Evolutionary conservation across 2,329 filamentous ascomycete species (phyloP).

Genomic region (Leptographium wingfieldii): DNA sequence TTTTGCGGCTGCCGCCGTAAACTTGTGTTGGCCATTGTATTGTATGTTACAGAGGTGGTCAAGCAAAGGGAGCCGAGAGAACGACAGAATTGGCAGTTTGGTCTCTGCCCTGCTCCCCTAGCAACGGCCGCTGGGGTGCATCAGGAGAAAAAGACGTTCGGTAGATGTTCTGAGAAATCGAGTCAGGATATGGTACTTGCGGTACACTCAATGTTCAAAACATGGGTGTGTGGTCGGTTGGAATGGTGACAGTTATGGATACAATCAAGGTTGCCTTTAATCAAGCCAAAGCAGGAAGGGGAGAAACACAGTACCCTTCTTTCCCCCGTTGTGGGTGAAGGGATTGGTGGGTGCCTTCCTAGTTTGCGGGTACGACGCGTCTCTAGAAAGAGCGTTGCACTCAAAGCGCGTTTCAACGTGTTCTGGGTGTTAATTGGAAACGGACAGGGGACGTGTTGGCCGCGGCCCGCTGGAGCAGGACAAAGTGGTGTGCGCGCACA

Average conservation of each 20-base stretch:
- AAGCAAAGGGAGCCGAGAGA: neutral
- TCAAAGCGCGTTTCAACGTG: constrained; percentile 10
- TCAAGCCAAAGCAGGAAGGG: neutral
- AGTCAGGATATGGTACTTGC: neutral
- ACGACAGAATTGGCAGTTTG: neutral
- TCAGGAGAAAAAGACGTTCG: neutral
- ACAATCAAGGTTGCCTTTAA: neutral
- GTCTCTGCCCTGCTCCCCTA: neutral
- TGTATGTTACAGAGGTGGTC: neutral
- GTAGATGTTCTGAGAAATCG: neutral
- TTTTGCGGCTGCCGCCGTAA: constrained; percentile 46
- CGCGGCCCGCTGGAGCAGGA: neutral
- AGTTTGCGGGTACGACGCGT: constrained; percentile 9
- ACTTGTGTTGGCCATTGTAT: constrained; percentile 44
- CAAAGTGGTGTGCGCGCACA: neutral
- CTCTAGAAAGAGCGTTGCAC: neutral
- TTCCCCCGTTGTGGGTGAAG: neutral
- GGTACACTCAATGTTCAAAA: neutral
- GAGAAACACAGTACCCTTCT: neutral
- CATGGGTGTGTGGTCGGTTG: neutral
- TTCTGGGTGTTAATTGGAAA: neutral
- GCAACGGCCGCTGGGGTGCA: neutral
- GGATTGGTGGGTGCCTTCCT: constrained; percentile 4
- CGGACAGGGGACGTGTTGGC: constrained; percentile 1
- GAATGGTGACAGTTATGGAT: neutral